Conservation (phyloP, 371 early-diverging fungal genomes). For the Quaeritorhiza haematococci region DNA sequence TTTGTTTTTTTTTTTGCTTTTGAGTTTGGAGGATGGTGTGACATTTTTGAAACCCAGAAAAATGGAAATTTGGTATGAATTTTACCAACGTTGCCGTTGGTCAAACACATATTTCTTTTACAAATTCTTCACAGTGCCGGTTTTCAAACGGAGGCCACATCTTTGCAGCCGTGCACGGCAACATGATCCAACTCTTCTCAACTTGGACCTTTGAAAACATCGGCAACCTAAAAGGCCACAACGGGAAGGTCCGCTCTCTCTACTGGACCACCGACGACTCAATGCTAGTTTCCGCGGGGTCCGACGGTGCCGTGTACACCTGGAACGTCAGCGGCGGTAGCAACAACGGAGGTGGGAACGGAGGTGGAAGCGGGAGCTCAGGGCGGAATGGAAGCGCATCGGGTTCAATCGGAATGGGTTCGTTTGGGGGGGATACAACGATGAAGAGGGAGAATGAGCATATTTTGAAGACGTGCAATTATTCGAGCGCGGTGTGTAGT, state of each 20-base stretch:
- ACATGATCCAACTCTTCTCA: conserved; percentile 46
- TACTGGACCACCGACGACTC: conserved; percentile 47
- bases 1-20: no score
- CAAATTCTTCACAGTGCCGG: conserved; percentile 27
- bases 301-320: conserved; percentile 50
- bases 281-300: conserved; percentile 44
- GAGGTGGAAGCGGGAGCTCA: no score
- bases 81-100: background rate
- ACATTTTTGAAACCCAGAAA: background rate
- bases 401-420: no score
- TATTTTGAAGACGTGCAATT: conserved; percentile 49
- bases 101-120: no score
- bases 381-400: no score
- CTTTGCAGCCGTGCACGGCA: conserved; percentile 50
- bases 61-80: background rate
- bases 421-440: no score
- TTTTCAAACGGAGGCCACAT: conserved; percentile 53
- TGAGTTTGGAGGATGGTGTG: background rate
- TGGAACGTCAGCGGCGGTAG: conserved; percentile 28
- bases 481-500: conserved; percentile 42
- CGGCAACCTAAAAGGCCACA: conserved; percentile 50
- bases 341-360: background rate
- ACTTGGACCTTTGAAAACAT: conserved; percentile 53
- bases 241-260: conserved; percentile 48
- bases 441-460: conserved; percentile 48